phyloP scores from a whole-genome alignment of 768 basidiomycete species.

The Termitomyces sp. region DNA sequence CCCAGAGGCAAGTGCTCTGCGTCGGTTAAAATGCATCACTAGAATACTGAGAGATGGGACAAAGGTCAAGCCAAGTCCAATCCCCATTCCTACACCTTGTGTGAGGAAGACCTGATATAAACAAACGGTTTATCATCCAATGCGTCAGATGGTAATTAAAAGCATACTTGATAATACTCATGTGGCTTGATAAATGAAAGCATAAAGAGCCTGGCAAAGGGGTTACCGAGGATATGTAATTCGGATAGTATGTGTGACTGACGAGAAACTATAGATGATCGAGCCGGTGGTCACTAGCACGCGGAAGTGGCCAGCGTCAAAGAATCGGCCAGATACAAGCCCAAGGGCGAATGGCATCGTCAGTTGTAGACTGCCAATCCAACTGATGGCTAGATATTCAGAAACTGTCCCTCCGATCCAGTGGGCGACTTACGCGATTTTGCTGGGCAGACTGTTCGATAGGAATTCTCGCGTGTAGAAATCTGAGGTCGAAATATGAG shows the following conservation, averaged over 20 bases:
- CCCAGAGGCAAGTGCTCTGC: constrained; percentile 40
- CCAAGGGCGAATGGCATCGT: constrained; percentile 19
- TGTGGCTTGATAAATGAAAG: constrained; percentile 32
- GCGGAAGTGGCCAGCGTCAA: constrained; percentile 17
- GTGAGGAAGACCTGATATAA: constrained; percentile 17
- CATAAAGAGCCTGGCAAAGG: constrained; percentile 28
- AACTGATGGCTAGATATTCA: constrained; percentile 4
- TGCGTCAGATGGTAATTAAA: not conserved
- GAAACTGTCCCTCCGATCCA: not conserved
- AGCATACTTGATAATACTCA: constrained; percentile 27
- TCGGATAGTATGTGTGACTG: not conserved
- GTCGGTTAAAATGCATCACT: constrained; percentile 39
- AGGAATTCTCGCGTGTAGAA: constrained; percentile 11
- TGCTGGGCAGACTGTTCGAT: constrained; percentile 5
- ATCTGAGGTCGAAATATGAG: not conserved
- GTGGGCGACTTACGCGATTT: constrained; percentile 6
- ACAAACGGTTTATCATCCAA: not conserved
- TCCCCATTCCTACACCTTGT: constrained; percentile 24
- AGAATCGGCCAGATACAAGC: constrained; percentile 16
- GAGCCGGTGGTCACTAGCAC: constrained; percentile 10
- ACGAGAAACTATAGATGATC: constrained; percentile 17
- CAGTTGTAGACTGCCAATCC: constrained; percentile 21
- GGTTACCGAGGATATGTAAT: not conserved
- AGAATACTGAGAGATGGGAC: constrained; percentile 38
- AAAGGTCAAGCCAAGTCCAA: constrained; percentile 36